Evolutionary conservation across 768 basidiomycete genomes (phyloP).

Genomic region (Serendipita sp.): DNA sequence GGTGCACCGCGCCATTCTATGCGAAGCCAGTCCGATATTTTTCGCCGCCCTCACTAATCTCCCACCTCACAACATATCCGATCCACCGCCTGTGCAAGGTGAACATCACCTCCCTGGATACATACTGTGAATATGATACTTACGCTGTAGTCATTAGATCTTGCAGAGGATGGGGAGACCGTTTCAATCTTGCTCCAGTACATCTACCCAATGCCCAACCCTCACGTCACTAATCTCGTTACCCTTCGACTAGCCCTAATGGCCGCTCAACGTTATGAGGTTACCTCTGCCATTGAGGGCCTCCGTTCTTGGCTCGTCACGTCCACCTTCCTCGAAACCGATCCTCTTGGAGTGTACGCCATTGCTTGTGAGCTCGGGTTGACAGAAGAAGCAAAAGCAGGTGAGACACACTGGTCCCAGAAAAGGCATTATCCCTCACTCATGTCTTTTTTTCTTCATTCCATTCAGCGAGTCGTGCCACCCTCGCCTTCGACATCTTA

Average conservation of each 20-base stretch:
- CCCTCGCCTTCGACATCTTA: conserved; percentile 1
- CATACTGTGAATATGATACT: background rate
- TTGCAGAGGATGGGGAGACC: background rate
- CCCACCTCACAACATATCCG: background rate
- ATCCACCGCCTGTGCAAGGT: conserved; percentile 5
- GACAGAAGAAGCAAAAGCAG: background rate
- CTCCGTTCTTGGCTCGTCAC: background rate
- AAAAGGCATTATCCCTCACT: background rate
- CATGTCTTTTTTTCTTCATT: background rate
- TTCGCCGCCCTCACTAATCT: background rate
- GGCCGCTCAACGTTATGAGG: background rate
- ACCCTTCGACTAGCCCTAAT: background rate
- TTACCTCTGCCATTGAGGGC: conserved; percentile 1
- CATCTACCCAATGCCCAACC: conserved; percentile 2
- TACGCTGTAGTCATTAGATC: background rate
- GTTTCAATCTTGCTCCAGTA: background rate
- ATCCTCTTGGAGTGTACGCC: background rate
- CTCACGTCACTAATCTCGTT: background rate
- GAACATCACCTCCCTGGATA: background rate
- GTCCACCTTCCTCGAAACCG: background rate
- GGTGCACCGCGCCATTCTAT: background rate
- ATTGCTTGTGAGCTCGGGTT: conserved; percentile 2
- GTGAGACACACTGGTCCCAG: background rate
- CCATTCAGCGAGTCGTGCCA: background rate
- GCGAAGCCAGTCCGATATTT: background rate